phyloP scores from a whole-genome alignment of 2,329 filamentous ascomycete genomes.

The Chrysoporthe deuterocubensis region DNA sequence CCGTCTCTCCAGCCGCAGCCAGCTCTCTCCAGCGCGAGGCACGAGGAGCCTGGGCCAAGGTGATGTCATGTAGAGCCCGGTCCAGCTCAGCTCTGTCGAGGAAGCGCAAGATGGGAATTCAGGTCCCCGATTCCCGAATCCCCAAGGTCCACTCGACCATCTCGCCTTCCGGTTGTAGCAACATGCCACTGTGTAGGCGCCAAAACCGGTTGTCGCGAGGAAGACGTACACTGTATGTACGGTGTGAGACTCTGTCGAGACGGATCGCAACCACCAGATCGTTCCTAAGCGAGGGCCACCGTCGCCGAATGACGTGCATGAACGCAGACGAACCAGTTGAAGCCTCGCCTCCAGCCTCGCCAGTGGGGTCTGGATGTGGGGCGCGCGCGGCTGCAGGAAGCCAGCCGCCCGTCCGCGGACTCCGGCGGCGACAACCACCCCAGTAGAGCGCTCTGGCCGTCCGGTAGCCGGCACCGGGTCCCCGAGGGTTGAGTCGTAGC shows the following conservation, averaged over 20 bases:
- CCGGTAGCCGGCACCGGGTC: conserved; percentile 2
- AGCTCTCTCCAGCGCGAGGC: not conserved
- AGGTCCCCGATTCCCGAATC: conserved; percentile 20
- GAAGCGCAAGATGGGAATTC: not conserved
- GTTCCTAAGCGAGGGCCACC: not conserved
- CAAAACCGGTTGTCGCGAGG: not conserved
- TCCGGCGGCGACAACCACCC: not conserved
- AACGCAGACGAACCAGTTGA: not conserved
- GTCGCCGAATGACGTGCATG: conserved; percentile 9
- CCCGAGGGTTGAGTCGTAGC: not conserved
- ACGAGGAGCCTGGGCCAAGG: not conserved
- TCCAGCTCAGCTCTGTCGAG: conserved; percentile 10
- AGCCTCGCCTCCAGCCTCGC: conserved; percentile 26
- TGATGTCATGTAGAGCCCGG: conserved; percentile 13
- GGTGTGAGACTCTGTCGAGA: not conserved
- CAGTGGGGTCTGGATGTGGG: not conserved
- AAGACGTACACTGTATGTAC: not conserved
- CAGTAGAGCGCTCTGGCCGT: not conserved
- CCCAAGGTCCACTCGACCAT: conserved; percentile 16
- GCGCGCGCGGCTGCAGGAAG: conserved; percentile 14
- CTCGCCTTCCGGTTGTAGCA: conserved; percentile 19
- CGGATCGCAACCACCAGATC: not conserved
- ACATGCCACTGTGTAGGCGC: conserved; percentile 9
- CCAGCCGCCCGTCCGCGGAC: conserved; percentile 12
- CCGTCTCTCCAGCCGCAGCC: not conserved